phyloP scores from a whole-genome alignment of 495 filamentous ascomycete genomes.

The Polyplosphaeria fusca region DNA sequence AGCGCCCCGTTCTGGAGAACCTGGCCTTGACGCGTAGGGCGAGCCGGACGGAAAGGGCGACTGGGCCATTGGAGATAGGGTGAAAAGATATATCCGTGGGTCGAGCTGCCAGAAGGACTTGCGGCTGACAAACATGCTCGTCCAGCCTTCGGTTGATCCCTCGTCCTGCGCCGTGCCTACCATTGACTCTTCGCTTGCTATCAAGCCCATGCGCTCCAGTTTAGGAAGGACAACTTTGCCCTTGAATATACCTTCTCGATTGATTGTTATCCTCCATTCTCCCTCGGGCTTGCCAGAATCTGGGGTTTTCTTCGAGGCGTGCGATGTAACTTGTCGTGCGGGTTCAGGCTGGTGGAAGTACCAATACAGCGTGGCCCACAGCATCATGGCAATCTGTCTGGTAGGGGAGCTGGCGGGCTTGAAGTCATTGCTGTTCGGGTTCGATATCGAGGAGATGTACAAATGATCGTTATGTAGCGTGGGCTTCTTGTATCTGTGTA shows the following conservation, averaged over 20 bases:
- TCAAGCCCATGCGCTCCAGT: constrained; percentile 86
- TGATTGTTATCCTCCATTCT: constrained; percentile 85
- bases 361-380: constrained; percentile 93
- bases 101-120: constrained; percentile 90
- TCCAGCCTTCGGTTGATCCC: constrained; percentile 62
- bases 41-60: constrained; percentile 60
- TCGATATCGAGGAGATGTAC: constrained; percentile 88
- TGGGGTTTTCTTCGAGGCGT: constrained; percentile 63
- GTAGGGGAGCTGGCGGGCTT: constrained; percentile 75
- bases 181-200: constrained; percentile 69
- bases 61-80: constrained; percentile 59
- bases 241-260: constrained; percentile 80
- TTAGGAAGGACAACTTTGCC: constrained; percentile 80
- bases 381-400: constrained; percentile 88
- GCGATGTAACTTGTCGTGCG: constrained; percentile 52
- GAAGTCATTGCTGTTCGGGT: constrained; percentile 73
- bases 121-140: constrained; percentile 75
- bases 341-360: constrained; percentile 84
- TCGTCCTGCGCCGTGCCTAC: constrained; percentile 66
- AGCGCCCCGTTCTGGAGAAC: constrained; percentile 53
- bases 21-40: constrained; percentile 52
- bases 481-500: constrained; percentile 66
- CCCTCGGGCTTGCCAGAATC: constrained; percentile 68
- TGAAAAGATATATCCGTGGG: constrained; percentile 81
- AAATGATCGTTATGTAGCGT: constrained; percentile 75